These are phyloP conservation scores for Fusarium praegraminearum DNA, from an alignment of 2,329 filamentous ascomycete genomes.

Conservation along the genomic window DNA sequence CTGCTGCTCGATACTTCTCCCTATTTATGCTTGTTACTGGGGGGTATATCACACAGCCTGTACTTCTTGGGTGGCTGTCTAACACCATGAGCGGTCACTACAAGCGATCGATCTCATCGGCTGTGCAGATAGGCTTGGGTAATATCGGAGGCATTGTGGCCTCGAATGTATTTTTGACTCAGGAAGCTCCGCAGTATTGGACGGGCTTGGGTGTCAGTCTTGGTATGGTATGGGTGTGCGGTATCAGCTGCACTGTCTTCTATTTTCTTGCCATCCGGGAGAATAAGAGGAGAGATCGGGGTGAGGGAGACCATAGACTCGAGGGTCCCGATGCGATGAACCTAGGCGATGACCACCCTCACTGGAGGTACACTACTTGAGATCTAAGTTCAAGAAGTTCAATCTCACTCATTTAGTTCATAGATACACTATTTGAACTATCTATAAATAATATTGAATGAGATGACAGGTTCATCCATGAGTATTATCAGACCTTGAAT, in stretches of 20 bases:
- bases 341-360: conserved; percentile 8
- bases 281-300: conserved; percentile 27
- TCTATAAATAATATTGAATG: neutral
- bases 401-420: no score
- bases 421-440: no score
- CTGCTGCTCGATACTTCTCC: conserved; percentile 26
- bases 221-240: conserved; percentile 18
- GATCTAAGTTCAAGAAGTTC: neutral
- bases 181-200: conserved; percentile 21
- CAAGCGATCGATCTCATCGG: conserved; percentile 4
- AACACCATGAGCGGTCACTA: conserved; percentile 67
- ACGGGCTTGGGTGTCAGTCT: conserved; percentile 18
- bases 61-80: conserved; percentile 78
- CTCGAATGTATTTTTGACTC: conserved; percentile 15
- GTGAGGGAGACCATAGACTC: conserved; percentile 13
- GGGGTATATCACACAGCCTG: conserved; percentile 12
- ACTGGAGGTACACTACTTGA: conserved; percentile 18
- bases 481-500: no score
- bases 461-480: neutral
- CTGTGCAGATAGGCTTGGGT: conserved; percentile 42
- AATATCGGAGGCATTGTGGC: conserved; percentile 62
- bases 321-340: neutral
- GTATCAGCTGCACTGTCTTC: neutral
- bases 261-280: conserved; percentile 10
- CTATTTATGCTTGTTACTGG: conserved; percentile 19